Percentiles rank a stretch among this genome's conserved stretches.
phyloP scores from a whole-genome alignment of 805 yeast genomes.

The Metschnikowia similis region DNA sequence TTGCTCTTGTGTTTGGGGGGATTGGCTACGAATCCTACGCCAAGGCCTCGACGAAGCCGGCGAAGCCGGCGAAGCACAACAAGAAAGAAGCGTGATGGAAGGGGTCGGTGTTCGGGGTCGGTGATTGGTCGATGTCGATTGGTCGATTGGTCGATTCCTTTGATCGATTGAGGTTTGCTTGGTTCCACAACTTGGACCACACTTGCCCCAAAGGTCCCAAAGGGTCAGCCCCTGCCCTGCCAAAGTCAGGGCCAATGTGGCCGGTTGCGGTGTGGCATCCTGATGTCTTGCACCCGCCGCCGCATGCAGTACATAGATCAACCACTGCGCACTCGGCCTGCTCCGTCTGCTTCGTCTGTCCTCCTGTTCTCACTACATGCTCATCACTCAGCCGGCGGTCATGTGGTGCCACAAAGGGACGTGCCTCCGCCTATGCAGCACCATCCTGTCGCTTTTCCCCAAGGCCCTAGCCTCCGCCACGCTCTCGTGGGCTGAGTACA shows the following conservation, averaged over 20 bases:
- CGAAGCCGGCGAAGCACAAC: neutral
- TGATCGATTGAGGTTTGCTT: too few relatives aligned
- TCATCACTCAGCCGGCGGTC: slow-evolving; percentile 12
- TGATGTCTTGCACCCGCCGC: too few relatives aligned
- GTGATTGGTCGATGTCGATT: too few relatives aligned
- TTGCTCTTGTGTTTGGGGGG: slow-evolving; percentile 76
- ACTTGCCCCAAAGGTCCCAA: too few relatives aligned
- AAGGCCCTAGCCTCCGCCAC: slow-evolving; percentile 40
- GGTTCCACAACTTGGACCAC: too few relatives aligned
- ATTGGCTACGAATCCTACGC: slow-evolving; percentile 70
- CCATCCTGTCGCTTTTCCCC: slow-evolving; percentile 43
- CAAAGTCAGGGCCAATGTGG: too few relatives aligned
- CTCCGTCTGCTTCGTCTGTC: neutral
- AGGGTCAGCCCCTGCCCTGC: too few relatives aligned
- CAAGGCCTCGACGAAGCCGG: slow-evolving; percentile 15
- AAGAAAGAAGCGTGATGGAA: neutral
- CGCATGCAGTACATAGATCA: too few relatives aligned
- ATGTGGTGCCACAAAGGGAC: slow-evolving; percentile 15
- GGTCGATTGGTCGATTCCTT: too few relatives aligned
- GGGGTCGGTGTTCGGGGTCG: too few relatives aligned
- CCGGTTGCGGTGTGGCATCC: too few relatives aligned
- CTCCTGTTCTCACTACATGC: slow-evolving; percentile 5
- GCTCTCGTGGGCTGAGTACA: slow-evolving; percentile 48
- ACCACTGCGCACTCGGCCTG: neutral
- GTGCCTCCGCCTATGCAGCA: slow-evolving; percentile 28